Base-by-base conservation (phyloP, 768 basidiomycete species). In the Agrocybe praecox region DNA sequence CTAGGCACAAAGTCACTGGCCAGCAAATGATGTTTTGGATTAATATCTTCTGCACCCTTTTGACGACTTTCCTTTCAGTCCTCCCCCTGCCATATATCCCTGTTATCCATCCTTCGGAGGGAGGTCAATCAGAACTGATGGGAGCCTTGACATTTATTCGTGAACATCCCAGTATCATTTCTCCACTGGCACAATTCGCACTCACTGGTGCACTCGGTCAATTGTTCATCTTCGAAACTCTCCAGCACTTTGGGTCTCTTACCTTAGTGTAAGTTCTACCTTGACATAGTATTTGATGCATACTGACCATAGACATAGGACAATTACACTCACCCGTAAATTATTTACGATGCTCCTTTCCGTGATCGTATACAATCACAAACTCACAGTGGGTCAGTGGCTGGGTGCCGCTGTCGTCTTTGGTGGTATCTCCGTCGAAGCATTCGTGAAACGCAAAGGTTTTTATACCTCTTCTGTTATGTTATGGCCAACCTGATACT, bases 1-100 rank as follows among this genome's bases (percentile, higher is more conserved):
- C 86, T 22, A 78, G 81, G 12, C 86, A 90, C 74, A 84, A 84
- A 45, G 77, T 84, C 4, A 76, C 78, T 2, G 97, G 97, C 8
- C 95, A 97, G 72, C 97, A 99, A 69, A 98, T 99, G 96, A 98
- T 99, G 97, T 88, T 98, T 70, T 96, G 87, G 86, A 96, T 99
- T 73, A 96, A 95, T 69, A 63, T 90, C 23, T 89, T 96, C 76
- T 89, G 90, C 73, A 92, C 94, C 2, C 58, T 88, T 34, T 69
- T 93, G 55, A 88, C 91, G 19, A 76, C 82, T 1, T 67, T 86
- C 11, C 85, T 97, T 23, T 82, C 88, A 23, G 68, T 89, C 7
- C 79, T 93, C 47, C 93, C 88, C 2, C 78, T 94, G 24, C 94
- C 88, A 1, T 82, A 87, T 62, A 92, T 95, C 53, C 90, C 94